Base-by-base conservation (phyloP, 768 basidiomycete species). In the Lentinula raphanica region DNA sequence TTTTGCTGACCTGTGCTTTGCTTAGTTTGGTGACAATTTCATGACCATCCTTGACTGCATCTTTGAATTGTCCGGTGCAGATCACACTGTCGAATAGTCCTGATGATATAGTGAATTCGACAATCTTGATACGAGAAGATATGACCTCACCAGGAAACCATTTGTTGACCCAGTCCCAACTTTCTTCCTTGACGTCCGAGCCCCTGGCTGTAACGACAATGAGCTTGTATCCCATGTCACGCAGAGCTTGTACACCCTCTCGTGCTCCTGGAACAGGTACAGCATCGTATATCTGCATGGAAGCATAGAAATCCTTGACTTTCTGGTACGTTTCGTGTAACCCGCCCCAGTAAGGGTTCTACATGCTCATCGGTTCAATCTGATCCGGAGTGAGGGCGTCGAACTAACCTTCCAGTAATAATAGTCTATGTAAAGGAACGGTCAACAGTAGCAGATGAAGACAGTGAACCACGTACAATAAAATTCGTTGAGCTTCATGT, bases 121-220 rank as follows among this genome's bases (percentile, higher is more conserved):
- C n/a, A 25, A 27, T 29, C 27, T 25, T 46, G 15, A 35, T 25
- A 21, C 23, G 25, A 44, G 8, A 19, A 54, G 42, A 54, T 39
- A 60, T 58, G 35, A 63, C 12, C 75, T 61, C 61, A 78, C 83
- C 86, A 29, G 86, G 84, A 63, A 87, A 86, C 68, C 89, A 75
- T 58, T 75, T 73, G 32, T 84, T 75, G 11, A 86, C 70, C 90
- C 91, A 92, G 40, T 75, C 72, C 77, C 84, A 83, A 56, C 82
- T 89, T 45, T 79, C 73, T 46, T 82, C 80, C 13, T 81, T 76
- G 54, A 79, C 71, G 35, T 79, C 76, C 56, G 79, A 72, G 25
- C 76, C 74, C 62, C 91, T 75, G n/a, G 91, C 88, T 8, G 91
- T 93, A 49, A 93, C 82, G 60, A 92, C 82, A 56, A 90, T 77